Evolutionary conservation across 352 stramenopile genomes (phyloP), one percentile per base, ranked within the genome.

Genomic region (Peronosclerospora sorghi): DNA sequence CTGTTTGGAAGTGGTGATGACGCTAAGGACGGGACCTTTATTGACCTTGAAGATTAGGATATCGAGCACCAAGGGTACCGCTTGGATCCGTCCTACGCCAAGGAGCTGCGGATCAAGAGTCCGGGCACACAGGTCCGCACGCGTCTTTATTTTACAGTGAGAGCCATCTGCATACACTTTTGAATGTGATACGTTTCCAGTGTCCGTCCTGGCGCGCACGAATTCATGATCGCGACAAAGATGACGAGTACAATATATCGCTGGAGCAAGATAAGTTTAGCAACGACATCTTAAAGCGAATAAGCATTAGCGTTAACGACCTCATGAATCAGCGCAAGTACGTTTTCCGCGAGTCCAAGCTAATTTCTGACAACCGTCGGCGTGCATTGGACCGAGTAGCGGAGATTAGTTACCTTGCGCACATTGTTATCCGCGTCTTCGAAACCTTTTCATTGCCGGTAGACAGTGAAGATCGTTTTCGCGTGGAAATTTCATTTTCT

Each of bases 101-200:
- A 88, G 35, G 96, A 99, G 51, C 60, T 98, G 26, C 82, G 84
- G 28, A 98, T 98, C 64, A 98, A 98, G 58, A 89, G 75, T 35
- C 77, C 80, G 0, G 71, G 68, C 4, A 90, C 75, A 7, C 77
- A 88, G 54, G 76, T 93, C 42, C 90, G 96, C 48, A 99, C 95
- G 20, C 83, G 96, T 4, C 69, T 99, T 13, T 99, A 99, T 63
- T 99, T 99, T 54, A 99, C 96, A 12, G 89, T 32, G 97, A 99
- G 68, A 90, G 75, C 45, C 97, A 99, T 68, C 74, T 99, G 44
- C 95, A 99, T 63, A 95, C 94, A 19, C 65, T 99, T 24, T 67
- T 99, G 39, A 99, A 99, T 65, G 93, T 98, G 20, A 66, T 99
- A 15, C 74, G 95, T 5, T 95, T 95, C 53, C 78, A 90, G 48